Base-by-base conservation (phyloP, 441 rosid genomes). In the Bruguiera hainesii region DNA sequence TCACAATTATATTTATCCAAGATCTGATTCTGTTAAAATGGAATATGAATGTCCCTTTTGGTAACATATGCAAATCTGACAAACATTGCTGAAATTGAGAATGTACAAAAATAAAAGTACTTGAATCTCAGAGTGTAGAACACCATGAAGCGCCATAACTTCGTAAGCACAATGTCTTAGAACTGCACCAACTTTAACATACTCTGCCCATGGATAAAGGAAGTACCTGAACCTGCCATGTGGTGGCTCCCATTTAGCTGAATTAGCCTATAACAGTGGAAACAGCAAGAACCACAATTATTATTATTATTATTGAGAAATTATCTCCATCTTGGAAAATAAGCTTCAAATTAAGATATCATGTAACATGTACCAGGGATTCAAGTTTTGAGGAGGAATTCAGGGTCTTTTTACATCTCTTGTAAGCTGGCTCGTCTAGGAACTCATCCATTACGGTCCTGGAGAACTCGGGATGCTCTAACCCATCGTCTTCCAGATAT, bases 141-240 rank as follows among this genome's bases (percentile, higher is more conserved):
- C 87, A 65, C 94, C 89, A 66, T 84, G 94, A 63, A 85, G 86
- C 28, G 93, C 86, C 93, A 85, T 84, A 71, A 88, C 87, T 61
- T 88, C 89, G 60, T 84, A 84, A 53, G 90, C 86, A 72, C 90
- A 88, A 61, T 80, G 83, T 65, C 82, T 62, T 31, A 84, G 64
- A 65, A 84, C 85, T 13, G 85, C 84, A 48, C 87, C 93, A 25
- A 84, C 93, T 74, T 82, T 85, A 59, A 85, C 90, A 46, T 85
- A 85, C 73, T 84, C 86, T 8, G 87, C 69, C 94, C 94, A 88
- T 56, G 94, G 89, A 70, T 85, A 84, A 67, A 81, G 81, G 77
- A 84, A 85, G 77, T 79, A 85, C 18, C 67, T 56, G 66, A 84
- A 84, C 74, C 86, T 79, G 33, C 90, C 90, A 49, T 88, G 89